phyloP scores from a whole-genome alignment of 768 basidiomycete species.

The Galerina sulciceps region DNA sequence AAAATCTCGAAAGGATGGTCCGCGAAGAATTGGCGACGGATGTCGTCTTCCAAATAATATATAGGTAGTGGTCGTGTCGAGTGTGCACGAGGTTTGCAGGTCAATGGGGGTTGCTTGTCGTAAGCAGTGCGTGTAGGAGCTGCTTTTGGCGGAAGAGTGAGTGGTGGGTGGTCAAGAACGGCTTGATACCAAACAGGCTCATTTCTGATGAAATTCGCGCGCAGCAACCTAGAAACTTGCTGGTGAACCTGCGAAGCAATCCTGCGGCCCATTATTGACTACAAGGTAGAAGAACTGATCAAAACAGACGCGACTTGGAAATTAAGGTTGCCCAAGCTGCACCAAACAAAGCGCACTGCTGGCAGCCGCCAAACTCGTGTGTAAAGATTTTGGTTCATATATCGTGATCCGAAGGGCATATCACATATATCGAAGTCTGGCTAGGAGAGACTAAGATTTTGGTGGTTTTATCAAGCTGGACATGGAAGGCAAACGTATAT shows the following conservation, averaged over 20 bases:
- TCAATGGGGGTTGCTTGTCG: conserved; percentile 44
- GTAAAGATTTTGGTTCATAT: too few species aligned
- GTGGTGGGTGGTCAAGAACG: conserved; percentile 86
- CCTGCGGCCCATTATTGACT: conserved; percentile 66
- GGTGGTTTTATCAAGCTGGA: too few species aligned
- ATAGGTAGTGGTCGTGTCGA: conserved; percentile 60
- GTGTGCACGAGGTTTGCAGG: conserved; percentile 38
- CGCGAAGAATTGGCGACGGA: conserved; percentile 89
- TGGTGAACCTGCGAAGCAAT: conserved; percentile 90
- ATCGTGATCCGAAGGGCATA: too few species aligned
- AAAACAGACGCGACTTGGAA: conserved; percentile 19
- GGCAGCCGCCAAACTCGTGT: too few species aligned
- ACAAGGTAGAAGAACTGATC: neutral
- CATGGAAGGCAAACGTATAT: too few species aligned
- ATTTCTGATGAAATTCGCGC: conserved; percentile 59
- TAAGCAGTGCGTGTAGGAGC: conserved; percentile 60
- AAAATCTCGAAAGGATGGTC: conserved; percentile 98
- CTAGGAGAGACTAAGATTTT: too few species aligned
- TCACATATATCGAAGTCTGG: too few species aligned
- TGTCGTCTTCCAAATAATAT: conserved; percentile 80
- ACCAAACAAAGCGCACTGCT: conserved; percentile 15
- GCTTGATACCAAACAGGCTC: conserved; percentile 87
- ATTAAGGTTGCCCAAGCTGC: conserved; percentile 19
- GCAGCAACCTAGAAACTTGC: conserved; percentile 81
- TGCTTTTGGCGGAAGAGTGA: conserved; percentile 79